Base-by-base conservation (phyloP, 768 basidiomycete species). In the Agaricus blazei region DNA sequence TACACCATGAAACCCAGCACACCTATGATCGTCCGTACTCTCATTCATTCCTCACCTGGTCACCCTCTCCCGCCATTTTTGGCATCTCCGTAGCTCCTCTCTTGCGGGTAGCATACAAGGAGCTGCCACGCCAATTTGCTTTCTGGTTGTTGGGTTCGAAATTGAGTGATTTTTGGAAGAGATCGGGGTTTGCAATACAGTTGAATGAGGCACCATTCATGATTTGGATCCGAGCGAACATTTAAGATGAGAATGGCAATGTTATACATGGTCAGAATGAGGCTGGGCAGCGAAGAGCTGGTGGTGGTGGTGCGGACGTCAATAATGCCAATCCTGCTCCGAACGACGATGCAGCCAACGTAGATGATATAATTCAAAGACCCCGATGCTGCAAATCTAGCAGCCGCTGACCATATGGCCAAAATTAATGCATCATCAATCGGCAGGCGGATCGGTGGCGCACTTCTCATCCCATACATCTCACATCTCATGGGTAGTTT, bases 391-490 rank as follows among this genome's bases (percentile, higher is more conserved):
- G 82, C 72, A 7, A 79, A 69, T 0, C 64, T 72, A 9, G 69
- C 67, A 48, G 84, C 77, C 1, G 83, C 84, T 0, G 79, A 83
- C 60, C 78, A 80, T 58, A 77, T 81, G 41, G 78, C 87, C 51
- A 75, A 78, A 41, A 70, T 83, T 60, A 79, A 81, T n/a, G 76
- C 80, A n/a, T 72, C 79, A 15, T 83, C 85, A 0, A 63, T 89
- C 3, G 88, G 88, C 1, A 79, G 87, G 11, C 71, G 81, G 61
- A 67, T 91, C 46, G 85, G 84, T 23, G 87, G 88, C 3, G 87
- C 88, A 0, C 69, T 91, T 15, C 69, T 85, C 56, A 74, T 87
- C 49, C 89, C 89, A 0, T 76, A 77, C 7, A 81, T 91, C 59
- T 78, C 89, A 23, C 81, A 71, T 46, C 60, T 73, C 45, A 87